Evolutionary conservation across 2,329 filamentous ascomycete genomes (phyloP).

Genomic region (Pestalotiopsis sp.): DNA sequence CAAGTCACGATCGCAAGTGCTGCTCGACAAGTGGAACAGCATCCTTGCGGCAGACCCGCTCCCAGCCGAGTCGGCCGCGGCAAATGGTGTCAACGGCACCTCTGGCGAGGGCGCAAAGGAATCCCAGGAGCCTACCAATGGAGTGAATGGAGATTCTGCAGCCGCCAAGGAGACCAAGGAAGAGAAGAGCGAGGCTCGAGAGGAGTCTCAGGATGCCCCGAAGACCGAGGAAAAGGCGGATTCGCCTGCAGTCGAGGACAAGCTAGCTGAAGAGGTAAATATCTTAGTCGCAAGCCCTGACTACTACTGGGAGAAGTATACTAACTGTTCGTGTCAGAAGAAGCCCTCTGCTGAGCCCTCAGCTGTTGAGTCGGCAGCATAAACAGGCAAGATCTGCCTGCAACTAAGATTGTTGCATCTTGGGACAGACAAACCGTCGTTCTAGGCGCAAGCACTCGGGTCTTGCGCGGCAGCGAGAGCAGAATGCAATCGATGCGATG

Average conservation of each 20-base stretch:
- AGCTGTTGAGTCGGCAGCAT: slow-evolving; percentile 40
- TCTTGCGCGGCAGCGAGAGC: neutral
- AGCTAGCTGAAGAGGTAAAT: slow-evolving; percentile 39
- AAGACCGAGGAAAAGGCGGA: slow-evolving; percentile 30
- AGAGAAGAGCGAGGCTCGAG: slow-evolving; percentile 30
- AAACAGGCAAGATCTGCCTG: slow-evolving; percentile 12
- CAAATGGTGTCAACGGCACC: slow-evolving; percentile 53
- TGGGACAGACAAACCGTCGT: neutral
- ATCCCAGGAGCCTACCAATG: slow-evolving; percentile 36
- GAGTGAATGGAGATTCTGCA: slow-evolving; percentile 32
- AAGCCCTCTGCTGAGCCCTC: slow-evolving; percentile 25
- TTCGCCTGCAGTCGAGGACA: slow-evolving; percentile 27
- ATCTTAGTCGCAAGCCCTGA: neutral
- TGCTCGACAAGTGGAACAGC: slow-evolving; percentile 90
- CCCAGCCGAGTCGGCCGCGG: slow-evolving; percentile 31
- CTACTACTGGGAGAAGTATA: neutral
- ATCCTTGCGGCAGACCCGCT: slow-evolving; percentile 66
- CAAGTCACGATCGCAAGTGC: slow-evolving; percentile 76
- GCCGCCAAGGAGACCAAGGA: slow-evolving; percentile 30
- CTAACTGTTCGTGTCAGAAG: neutral
- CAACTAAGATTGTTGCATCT: neutral
- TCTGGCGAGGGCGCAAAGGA: slow-evolving; percentile 30
- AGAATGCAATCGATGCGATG: neutral
- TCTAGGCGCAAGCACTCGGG: neutral
- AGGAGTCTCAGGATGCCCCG: slow-evolving; percentile 32